Conservation (phyloP, 2,329 filamentous ascomycete species). For the Fusarium sp. region DNA sequence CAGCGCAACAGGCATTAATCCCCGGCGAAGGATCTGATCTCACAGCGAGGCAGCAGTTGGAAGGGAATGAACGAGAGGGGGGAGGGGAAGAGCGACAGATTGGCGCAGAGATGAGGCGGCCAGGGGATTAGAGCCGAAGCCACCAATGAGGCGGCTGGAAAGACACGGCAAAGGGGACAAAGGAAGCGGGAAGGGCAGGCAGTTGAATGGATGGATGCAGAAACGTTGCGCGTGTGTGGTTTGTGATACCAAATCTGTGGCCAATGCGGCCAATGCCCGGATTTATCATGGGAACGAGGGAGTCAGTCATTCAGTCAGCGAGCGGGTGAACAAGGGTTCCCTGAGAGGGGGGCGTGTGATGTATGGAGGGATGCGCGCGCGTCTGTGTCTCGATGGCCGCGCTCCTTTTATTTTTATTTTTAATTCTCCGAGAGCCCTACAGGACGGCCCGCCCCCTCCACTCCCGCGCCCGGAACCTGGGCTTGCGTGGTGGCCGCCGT, state of each 20-base stretch:
- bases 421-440: conserved; percentile 1
- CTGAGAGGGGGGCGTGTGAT: conserved; percentile 2
- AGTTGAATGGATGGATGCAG: not conserved
- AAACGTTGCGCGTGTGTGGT: not conserved
- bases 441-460: not conserved
- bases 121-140: not conserved
- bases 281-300: not conserved
- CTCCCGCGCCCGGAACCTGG: not conserved
- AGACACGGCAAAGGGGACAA: not conserved
- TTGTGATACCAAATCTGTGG: conserved; percentile 8
- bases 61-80: not conserved
- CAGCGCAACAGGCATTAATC: not conserved
- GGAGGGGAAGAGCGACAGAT: not conserved
- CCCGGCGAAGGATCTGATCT: not conserved
- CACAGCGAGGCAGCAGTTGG: not conserved
- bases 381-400: not conserved
- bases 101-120: not conserved
- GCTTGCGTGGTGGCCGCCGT: not conserved
- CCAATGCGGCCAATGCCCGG: not conserved
- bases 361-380: not conserved
- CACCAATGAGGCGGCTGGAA: not conserved
- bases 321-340: conserved; percentile 1
- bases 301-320: not conserved
- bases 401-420: not conserved
- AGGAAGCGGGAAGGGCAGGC: not conserved